Base-by-base conservation (phyloP, 345 rosid genomes). In the Crucihimalaya himalaica region DNA sequence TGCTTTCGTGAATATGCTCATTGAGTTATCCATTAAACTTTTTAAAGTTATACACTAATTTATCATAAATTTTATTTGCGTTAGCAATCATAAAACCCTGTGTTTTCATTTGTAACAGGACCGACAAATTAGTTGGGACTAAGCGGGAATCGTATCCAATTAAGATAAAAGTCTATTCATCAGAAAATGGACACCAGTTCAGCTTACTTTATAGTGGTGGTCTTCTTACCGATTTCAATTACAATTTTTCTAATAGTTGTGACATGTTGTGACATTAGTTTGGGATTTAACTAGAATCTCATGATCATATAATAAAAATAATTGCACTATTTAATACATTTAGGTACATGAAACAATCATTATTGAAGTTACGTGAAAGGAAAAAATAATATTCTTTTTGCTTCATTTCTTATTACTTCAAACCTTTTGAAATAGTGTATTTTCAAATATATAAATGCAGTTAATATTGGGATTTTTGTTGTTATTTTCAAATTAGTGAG, bases 11-110 rank as follows among this genome's bases (percentile, higher is more conserved):
- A 61, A 32, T 61, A 61, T 68, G 74, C 79, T 31, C 74, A 32
- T 8, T 52, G 69, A 68, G 69, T 61, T 52, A 75, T 75, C 79
- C 79, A 75, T 59, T 74, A 66, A 65, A 18, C 52, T 23, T 60
- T 14, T 10, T 4, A 56, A 56, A 57, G 9, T 34, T 46, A 63
- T n/a, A 12, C 8, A 34, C 25, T 21, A 45, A 20, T 15, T 15
- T 19, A 19, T 40, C 20, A 72, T 16, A 12, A n/a, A 21, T 3
- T 28, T 54, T 53, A 51, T 63, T 56, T 29, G 9, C 32, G 21
- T 27, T 48, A 21, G 35, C 46, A 56, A 43, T 62, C 28, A 53
- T 15, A 5, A 45, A 13, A 55, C 4, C 14, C 2, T 20, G 1
- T 42, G 5, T 42, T 55, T 42, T 20, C 1, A 2, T 34, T 21